These are phyloP conservation scores for Teunomyces panamensis DNA, from an alignment of 805 yeast genomes.

Conservation along the genomic window DNA sequence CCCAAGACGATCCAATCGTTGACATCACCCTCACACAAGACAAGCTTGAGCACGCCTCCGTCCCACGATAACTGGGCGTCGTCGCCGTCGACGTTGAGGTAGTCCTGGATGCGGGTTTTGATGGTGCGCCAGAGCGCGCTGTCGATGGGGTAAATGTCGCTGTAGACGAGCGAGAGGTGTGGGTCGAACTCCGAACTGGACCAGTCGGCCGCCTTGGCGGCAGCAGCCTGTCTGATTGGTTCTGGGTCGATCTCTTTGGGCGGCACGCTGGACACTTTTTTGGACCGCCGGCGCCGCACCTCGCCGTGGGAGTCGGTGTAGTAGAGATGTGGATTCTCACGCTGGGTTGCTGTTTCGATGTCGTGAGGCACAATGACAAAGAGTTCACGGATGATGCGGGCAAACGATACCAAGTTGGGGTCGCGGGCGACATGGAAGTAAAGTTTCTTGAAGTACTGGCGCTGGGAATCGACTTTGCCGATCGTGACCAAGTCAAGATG, in stretches of 20 bases:
- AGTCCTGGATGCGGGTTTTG: constrained; percentile 63
- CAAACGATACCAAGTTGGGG: constrained; percentile 50
- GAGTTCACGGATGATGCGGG: constrained; percentile 54
- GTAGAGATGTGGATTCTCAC: constrained; percentile 38
- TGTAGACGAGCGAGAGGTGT: constrained; percentile 69
- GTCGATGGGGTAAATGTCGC: constrained; percentile 61
- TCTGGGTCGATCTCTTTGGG: constrained; percentile 26
- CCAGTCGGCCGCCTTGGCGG: constrained; percentile 55
- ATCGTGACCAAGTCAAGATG: constrained; percentile 40
- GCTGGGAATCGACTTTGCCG: constrained; percentile 45
- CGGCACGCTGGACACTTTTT: constrained; percentile 4
- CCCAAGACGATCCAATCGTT: constrained; percentile 68
- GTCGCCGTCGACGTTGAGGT: constrained; percentile 46
- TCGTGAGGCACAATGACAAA: constrained; percentile 47
- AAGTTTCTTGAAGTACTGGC: constrained; percentile 51
- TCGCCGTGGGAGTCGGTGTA: constrained; percentile 32
- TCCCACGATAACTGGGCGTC: constrained; percentile 55
- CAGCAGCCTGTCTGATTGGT: constrained; percentile 38
- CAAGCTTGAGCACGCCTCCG: constrained; percentile 65
- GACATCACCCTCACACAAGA: constrained; percentile 69
- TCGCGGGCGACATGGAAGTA: constrained; percentile 46
- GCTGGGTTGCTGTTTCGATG: constrained; percentile 33
- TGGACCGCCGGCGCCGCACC: constrained; percentile 20
- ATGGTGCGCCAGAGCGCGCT: constrained; percentile 64
- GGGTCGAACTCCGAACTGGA: constrained; percentile 58